Evolutionary conservation across 2,329 filamentous ascomycete species (phyloP), one percentile per base, ranked within the genome.

Genomic region (Pseudogymnoascus destructans): DNA sequence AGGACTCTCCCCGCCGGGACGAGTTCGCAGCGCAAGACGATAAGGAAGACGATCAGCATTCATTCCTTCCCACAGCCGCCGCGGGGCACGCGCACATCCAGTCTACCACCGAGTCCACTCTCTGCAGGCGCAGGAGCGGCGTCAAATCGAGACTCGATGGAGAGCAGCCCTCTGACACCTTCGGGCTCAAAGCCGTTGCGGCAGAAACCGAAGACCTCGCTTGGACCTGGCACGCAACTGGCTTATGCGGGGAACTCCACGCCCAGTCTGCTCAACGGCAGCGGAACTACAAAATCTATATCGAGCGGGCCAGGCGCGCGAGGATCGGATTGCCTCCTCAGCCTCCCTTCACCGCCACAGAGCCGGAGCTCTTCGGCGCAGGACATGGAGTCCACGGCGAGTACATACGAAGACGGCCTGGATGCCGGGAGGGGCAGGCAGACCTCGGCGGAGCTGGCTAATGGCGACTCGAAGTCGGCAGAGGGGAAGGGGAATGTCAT

Each of bases 401-500:
- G 86, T 15, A 95, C 90, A 0, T 92, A 87, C 0, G 90, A 90
- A 66, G 91, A 96, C 66, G 91, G 95, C 61, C 76, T 79, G 23
- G 87, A 92, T 27, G 73, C 72, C 17, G 66, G 71, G 1, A 70
- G 71, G 25, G 66, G 66, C 5, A 62, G 67, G 58, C 65, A 66
- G 38, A 49, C 59, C 19, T 59, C 62, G 8, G 59, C 57, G n/a
- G 67, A 68, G 33, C 32, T 58, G 35, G 62, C 69, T 11, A 71
- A 67, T 55, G 64, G 68, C 21, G 61, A 65, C 10, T 80, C 82
- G 59, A 78, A 82, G 65, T 66, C 71, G 11, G 19, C 33, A 1
- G 90, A 96, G 66, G 81, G 79, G 58, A 97, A 95, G 71, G 93
- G 93, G 57, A 98, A 98, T 68, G 92, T 98, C 11, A 73, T 97